Conservation (phyloP, 306 rosid genomes). For the Calophaca sinica region DNA sequence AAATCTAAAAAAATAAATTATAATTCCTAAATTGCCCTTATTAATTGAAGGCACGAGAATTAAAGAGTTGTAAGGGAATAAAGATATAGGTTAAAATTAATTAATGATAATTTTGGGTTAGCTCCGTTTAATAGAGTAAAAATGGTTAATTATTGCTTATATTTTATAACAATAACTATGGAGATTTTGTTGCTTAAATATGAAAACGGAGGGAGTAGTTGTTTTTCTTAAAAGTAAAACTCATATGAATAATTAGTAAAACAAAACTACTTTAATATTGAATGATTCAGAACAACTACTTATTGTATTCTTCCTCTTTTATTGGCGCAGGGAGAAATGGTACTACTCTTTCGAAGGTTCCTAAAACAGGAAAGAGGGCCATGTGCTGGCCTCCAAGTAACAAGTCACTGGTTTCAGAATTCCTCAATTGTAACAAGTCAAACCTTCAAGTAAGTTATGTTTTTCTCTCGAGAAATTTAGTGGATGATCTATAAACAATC, state of each 20-base stretch:
- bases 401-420: not conserved
- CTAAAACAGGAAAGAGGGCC: conserved; percentile 25
- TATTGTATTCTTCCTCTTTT: conserved; percentile 15
- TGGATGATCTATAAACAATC: not conserved
- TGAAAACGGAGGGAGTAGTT: no score
- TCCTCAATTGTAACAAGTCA: not conserved
- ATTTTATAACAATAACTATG: no score
- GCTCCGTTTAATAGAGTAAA: no score
- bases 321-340: conserved; percentile 26
- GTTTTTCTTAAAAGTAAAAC: not conserved
- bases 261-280: not conserved
- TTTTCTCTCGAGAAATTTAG: not conserved
- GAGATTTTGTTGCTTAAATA: no score
- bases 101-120: no score
- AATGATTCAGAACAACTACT: not conserved
- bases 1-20: no score
- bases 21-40: no score
- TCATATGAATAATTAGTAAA: not conserved
- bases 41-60: no score
- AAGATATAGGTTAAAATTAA: no score
- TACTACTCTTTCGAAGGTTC: not conserved
- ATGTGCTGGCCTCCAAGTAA: not conserved
- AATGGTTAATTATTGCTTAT: no score
- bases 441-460: conserved; percentile 39
- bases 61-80: no score